Percentiles rank a stretch among this genome's conserved stretches.
Conservation (phyloP, 176 grass and related monocot genomes). For the Oryza glaberrima region DNA sequence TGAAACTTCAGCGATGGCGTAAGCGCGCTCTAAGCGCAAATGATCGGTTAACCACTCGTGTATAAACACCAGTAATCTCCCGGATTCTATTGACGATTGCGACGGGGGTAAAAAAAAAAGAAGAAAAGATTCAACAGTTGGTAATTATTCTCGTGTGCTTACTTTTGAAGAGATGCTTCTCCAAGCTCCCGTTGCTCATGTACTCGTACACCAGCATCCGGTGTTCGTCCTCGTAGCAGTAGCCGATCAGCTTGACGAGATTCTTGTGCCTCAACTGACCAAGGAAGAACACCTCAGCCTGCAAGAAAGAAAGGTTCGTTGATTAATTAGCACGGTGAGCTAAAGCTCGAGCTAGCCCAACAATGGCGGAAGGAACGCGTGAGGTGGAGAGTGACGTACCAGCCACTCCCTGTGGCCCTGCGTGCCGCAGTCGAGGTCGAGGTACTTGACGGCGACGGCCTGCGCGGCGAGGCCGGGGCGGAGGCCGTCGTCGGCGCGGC, state of each 20-base stretch:
- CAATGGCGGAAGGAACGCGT: not conserved
- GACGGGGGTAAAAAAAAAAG: not conserved
- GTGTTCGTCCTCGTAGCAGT: conserved; percentile 85
- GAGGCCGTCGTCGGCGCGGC: conserved; percentile 50
- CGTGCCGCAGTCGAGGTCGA: conserved; percentile 66
- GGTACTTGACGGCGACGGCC: conserved; percentile 80
- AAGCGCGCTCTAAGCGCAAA: not conserved
- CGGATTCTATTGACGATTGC: not conserved
- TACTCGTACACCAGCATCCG: conserved; percentile 89
- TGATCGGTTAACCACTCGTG: not conserved
- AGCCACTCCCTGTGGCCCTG: conserved; percentile 92
- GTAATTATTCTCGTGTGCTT: not conserved
- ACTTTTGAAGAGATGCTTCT: conserved; percentile 90
- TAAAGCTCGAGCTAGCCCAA: not conserved
- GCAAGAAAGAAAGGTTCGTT: not conserved
- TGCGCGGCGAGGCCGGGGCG: conserved; percentile 56
- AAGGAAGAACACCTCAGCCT: conserved; percentile 91
- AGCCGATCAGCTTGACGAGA: conserved; percentile 73
- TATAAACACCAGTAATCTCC: not conserved
- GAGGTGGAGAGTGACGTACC: conserved; percentile 29
- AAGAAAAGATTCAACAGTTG: not conserved
- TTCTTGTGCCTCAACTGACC: conserved; percentile 68
- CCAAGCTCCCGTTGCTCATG: conserved; percentile 70
- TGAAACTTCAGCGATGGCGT: not conserved
- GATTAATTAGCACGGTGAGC: not conserved